Evolutionary conservation across 768 basidiomycete genomes (phyloP), one percentile per base, ranked within the genome.

Genomic region (Mycena epipterygia): DNA sequence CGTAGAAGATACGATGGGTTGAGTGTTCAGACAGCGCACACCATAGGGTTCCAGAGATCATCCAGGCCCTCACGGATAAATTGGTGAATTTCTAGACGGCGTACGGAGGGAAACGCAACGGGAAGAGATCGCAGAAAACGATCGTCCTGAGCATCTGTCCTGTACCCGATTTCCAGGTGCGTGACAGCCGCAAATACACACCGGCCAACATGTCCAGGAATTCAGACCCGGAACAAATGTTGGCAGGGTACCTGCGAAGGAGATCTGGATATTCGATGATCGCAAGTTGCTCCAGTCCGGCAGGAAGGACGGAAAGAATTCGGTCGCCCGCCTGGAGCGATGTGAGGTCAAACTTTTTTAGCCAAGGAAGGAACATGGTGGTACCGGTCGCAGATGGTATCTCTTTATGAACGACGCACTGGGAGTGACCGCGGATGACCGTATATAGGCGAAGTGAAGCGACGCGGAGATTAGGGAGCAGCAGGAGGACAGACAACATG

Each of bases 91-190:
- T 53, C 48, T 1, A 64, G 52, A 13, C 35, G 21, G 5, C 11
- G 52, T 21, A 64, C 12, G 14, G 27, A 16, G 19, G 52, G 37
- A 39, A 63, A 63, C 21, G 25, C 49, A 19, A 2, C 19, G 17
- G 63, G 39, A 5, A 64, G 63, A 23, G 8, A 2, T 1, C n/a
- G 41, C 8, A 64, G 42, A n/a, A 55, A 27, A 2, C 1, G 16
- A 1, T 33, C 41, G 16, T 55, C 63, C 12, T 46, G 35, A 8
- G n/a, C 2, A 39, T 64, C 52, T 19, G 42, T 37, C 6, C 1
- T 42, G 33, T 64, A 64, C 63, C 63, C 55, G 8, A 64, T 13
- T 27, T 64, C 52, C 25, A 64, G 25, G 3, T 37, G 21, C 8
- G 41, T 64, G 6, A 64, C 52, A 0, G 52, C 52, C 12, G 63